These are phyloP conservation scores for Hanseniaspora jakobsenii DNA, from an alignment of 805 yeast species.

Conservation along the genomic window DNA sequence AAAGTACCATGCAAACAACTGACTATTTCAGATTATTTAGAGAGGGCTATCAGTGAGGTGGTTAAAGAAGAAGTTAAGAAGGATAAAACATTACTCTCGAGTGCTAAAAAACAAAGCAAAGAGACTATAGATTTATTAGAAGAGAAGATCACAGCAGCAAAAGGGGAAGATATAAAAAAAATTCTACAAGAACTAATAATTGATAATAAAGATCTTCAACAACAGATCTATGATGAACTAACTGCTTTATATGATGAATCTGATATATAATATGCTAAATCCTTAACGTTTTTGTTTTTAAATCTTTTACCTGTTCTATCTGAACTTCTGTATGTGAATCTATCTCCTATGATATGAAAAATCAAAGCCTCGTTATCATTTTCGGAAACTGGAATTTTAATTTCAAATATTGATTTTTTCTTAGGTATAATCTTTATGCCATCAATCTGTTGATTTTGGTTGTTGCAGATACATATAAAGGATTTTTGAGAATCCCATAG, in stretches of 20 bases:
- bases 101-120: constrained; percentile 24
- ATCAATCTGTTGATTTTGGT: constrained; percentile 36
- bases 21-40: constrained; percentile 10
- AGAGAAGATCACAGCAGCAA: constrained; percentile 23
- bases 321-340: constrained; percentile 60
- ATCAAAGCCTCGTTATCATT: constrained; percentile 26
- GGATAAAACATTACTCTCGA: constrained; percentile 25
- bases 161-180: constrained; percentile 21
- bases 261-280: constrained; percentile 29
- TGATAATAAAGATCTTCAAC: constrained; percentile 19
- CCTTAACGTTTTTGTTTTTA: constrained; percentile 65
- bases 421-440: constrained; percentile 60
- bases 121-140: constrained; percentile 28
- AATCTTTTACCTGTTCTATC: constrained; percentile 80
- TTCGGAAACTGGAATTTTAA: constrained; percentile 32
- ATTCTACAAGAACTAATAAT: constrained; percentile 18
- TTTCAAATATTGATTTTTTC: constrained; percentile 49
- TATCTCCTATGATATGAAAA: constrained; percentile 64
- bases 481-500: constrained; percentile 72
- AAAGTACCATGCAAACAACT: too few relatives aligned
- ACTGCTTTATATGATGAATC: constrained; percentile 10
- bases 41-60: constrained; percentile 22
- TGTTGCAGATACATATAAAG: constrained; percentile 45
- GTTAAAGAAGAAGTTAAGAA: constrained; percentile 24
- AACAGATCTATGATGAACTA: constrained; percentile 19